Evolutionary conservation across 2,329 filamentous ascomycete species (phyloP), one percentile per base, ranked within the genome.

Genomic region (Hymenoscyphus scutula): DNA sequence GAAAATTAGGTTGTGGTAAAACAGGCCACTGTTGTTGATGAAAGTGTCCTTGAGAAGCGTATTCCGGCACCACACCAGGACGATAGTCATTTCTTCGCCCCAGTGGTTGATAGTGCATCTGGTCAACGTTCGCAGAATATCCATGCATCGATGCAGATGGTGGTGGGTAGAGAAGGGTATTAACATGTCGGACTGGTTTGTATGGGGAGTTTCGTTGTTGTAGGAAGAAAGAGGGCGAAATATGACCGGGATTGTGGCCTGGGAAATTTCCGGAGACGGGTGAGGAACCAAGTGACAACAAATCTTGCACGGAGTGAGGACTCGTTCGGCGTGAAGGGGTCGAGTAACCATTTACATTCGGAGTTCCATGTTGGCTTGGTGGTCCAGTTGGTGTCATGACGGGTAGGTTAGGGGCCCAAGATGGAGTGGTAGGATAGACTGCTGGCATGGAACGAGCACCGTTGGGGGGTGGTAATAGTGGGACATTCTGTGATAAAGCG

Each of bases 151-250:
- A 91, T 8, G 87, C 83, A 27, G 91, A 90, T 0, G 92, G 90
- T 6, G 92, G 91, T 34, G 93, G 93, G 63, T 95, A 92, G 32
- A 97, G 81, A n/a, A 98, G 84, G 0, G 92, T 96, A 69, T 95
- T 92, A 63, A 97, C 91, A 64, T 91, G 85, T 59, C 93, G 89
- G 45, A 97, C 89, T 1, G 94, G 94, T 67, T 92, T 90, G 77
- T 98, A 98, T 2, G 95, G 95, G 61, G 94, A 98, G 66, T 90
- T 88, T 62, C 95, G 86, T 74, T 97, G 91, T 72, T 91, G 89
- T 41, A 97, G 81, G 76, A 96, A 96, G 71, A 91, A 86, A 11
- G 90, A 93, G 0, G 94, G 94, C 34, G 95, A 98, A 25, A 72
- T 71, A 54, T 78, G 80, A 45, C 80, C 77, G 13, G 84, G 80